Percentiles rank a stretch among this genome's conserved stretches.
Conservation (phyloP, 495 filamentous ascomycete genomes). For the Talaromyces proteolyticus region DNA sequence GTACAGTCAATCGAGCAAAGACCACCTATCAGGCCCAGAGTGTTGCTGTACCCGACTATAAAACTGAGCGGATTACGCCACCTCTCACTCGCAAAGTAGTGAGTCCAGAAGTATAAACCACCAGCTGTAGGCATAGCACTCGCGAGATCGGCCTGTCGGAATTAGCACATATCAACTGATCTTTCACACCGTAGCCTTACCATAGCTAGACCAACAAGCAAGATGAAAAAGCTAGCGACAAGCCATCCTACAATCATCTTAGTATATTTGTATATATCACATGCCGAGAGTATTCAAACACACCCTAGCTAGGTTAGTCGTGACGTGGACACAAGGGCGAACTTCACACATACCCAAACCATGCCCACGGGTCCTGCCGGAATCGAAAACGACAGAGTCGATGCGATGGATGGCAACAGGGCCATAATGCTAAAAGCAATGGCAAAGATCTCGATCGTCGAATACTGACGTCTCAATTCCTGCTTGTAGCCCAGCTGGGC, state of each 20-base stretch:
- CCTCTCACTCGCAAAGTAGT: conserved; percentile 55
- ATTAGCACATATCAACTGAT: not conserved
- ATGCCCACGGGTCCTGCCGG: conserved; percentile 64
- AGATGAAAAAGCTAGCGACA: conserved; percentile 54
- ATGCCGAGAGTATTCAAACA: too few species aligned
- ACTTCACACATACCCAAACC: conserved; percentile 60
- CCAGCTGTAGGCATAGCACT: conserved; percentile 67
- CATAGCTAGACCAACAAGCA: conserved; percentile 63
- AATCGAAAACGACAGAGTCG: conserved; percentile 57
- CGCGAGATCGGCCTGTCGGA: conserved; percentile 55
- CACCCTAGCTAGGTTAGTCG: too few species aligned
- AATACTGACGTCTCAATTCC: conserved; percentile 61
- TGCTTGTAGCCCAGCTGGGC: conserved; percentile 59
- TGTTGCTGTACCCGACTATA: conserved; percentile 69
- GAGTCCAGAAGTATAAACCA: conserved; percentile 68
- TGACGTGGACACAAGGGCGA: too few species aligned
- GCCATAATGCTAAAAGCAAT: conserved; percentile 73
- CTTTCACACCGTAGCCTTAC: too few species aligned
- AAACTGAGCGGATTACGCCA: conserved; percentile 60
- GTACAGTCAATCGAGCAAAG: conserved; percentile 55
- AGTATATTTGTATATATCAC: too few species aligned
- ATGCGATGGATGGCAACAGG: conserved; percentile 63
- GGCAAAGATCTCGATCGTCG: conserved; percentile 61
- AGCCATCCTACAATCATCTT: conserved; percentile 48
- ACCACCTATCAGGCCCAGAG: conserved; percentile 58